phyloP scores from a whole-genome alignment of 805 yeast species.

The Wickerhamomyces rabaulensis region DNA sequence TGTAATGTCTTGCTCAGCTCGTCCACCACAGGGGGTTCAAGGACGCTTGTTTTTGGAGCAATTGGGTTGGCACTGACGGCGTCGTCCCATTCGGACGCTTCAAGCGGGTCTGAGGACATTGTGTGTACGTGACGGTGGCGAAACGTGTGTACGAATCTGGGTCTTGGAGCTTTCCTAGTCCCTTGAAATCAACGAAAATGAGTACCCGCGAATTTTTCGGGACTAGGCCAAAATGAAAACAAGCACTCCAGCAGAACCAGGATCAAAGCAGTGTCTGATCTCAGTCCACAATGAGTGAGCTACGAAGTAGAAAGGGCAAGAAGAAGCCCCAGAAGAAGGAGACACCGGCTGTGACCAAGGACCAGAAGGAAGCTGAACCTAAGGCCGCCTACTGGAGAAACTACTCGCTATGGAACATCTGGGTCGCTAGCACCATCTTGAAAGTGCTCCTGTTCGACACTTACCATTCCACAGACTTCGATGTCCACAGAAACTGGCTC shows the following conservation, averaged over 20 bases:
- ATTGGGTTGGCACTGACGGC: conserved; percentile 34
- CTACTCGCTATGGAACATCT: conserved; percentile 58
- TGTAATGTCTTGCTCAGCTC: conserved; percentile 19
- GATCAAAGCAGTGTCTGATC: not conserved
- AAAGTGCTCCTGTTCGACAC: conserved; percentile 67
- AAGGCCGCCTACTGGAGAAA: conserved; percentile 15
- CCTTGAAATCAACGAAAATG: not conserved
- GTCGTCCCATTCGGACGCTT: conserved; percentile 61
- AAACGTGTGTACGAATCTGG: too few relatives aligned
- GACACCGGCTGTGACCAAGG: not conserved
- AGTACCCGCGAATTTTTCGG: not conserved
- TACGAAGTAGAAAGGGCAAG: conserved; percentile 12
- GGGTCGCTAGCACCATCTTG: conserved; percentile 56
- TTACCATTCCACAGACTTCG: conserved; percentile 93
- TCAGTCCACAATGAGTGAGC: conserved; percentile 9
- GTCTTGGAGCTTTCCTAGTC: too few relatives aligned
- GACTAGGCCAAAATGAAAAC: not conserved
- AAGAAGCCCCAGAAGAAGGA: not conserved
- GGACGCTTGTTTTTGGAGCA: not conserved
- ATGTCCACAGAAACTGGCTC: conserved; percentile 96
- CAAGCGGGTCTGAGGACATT: conserved; percentile 36
- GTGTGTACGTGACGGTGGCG: not conserved
- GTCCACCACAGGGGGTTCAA: conserved; percentile 4
- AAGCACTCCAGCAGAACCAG: too few relatives aligned
- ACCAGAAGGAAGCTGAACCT: not conserved